Base-by-base conservation (phyloP, 805 yeast genomes). In the Clavispora fructus region DNA sequence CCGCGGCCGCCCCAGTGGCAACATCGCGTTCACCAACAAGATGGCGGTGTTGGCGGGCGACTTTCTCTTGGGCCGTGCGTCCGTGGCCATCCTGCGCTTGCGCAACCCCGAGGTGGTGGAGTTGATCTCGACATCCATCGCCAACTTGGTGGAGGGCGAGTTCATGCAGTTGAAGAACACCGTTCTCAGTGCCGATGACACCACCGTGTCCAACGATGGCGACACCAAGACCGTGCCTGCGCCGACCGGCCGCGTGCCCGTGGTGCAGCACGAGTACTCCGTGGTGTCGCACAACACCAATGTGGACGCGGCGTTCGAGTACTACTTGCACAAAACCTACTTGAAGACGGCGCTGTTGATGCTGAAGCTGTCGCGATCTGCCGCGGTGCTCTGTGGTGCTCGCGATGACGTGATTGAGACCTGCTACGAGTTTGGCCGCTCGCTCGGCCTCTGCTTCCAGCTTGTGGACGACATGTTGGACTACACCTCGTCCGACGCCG, bases 1-100 rank as follows among this genome's bases (percentile, higher is more conserved):
- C 62, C 76, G 99, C 53, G 95, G 96, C 39, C 78, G 87, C 59
- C 95, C 95, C 19, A 80, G 87, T 52, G 98, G 97, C 0, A 94
- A 94, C 67, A 77, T 85, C 49, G 97, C 97, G 8, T 94, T 91
- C 68, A 87, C 95, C 27, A 94, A 94, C 69, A 94, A 94, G 61
- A 91, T 94, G 97, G 95, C 99, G 7, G 90, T 94, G 35, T 74
- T 94, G 46, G 98, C 97, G 0, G 99, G 99, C 39, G 99, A 94
- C 68, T 94, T 94, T 67, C 66, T 94, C 47, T 77, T 94, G 40
- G 99, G 97, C 14, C 78, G 99, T 57, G 98, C 99, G 0, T 91
- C 98, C 0, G 97, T 94, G 9, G 91, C 97, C 2, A 83, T 94
- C 53, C 95, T 97, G 11, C 74, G 99, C 50, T 70, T 94, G 42